phyloP scores from a whole-genome alignment of 2,329 filamentous ascomycete species.

The Aspergillus sp. region DNA sequence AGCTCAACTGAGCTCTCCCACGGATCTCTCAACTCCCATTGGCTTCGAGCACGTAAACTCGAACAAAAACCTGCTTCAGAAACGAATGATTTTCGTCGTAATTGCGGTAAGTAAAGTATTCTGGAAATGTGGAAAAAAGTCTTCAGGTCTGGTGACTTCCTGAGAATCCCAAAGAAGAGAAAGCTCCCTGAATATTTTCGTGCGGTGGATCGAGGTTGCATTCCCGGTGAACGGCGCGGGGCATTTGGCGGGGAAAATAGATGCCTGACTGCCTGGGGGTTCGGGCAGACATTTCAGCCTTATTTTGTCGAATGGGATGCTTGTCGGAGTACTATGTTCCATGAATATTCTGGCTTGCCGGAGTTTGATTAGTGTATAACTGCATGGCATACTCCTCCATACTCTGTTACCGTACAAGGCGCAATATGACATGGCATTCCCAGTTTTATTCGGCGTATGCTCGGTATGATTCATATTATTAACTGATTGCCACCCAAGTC shows the following conservation, averaged over 20 bases:
- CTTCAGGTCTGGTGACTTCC: neutral
- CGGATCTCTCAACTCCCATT: too few relatives aligned
- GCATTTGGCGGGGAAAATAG: neutral
- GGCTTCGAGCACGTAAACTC: too few relatives aligned
- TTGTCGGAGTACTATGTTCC: too few relatives aligned
- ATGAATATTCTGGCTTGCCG: neutral
- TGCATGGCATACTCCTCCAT: neutral
- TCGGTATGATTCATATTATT: too few relatives aligned
- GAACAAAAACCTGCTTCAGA: too few relatives aligned
- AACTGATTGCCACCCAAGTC: too few relatives aligned
- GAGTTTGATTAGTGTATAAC: neutral
- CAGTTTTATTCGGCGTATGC: too few relatives aligned
- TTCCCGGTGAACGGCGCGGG: conserved; percentile 1
- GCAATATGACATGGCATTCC: too few relatives aligned
- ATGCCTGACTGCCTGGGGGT: neutral
- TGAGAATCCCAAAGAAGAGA: neutral
- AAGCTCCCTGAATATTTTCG: conserved; percentile 11
- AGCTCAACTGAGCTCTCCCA: too few relatives aligned
- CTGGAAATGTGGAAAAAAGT: neutral
- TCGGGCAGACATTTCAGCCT: neutral
- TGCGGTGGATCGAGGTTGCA: conserved; percentile 10
- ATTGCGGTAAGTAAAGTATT: too few relatives aligned
- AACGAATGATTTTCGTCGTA: too few relatives aligned
- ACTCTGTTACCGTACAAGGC: neutral
- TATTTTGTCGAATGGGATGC: neutral